Evolutionary conservation across 805 yeast genomes (phyloP).

Genomic region (Candida railenensis): DNA sequence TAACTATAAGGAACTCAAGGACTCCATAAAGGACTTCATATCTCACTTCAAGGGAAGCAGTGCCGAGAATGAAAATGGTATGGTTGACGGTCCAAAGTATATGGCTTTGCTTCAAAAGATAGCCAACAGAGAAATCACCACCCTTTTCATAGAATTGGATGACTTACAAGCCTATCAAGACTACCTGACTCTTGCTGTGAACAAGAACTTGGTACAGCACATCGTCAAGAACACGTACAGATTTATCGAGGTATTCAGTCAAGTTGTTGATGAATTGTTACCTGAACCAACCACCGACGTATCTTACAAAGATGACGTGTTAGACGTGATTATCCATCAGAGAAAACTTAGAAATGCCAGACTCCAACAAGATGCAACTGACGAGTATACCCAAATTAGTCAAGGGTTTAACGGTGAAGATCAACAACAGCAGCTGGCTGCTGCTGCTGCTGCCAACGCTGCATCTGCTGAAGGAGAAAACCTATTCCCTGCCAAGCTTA

Average conservation of each 20-base stretch:
- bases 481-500: slow-evolving; percentile 80
- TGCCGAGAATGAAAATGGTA: slow-evolving; percentile 16
- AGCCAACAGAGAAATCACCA: slow-evolving; percentile 77
- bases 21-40: slow-evolving; percentile 62
- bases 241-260: slow-evolving; percentile 73
- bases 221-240: slow-evolving; percentile 75
- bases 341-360: slow-evolving; percentile 80
- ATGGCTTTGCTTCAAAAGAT: slow-evolving; percentile 69
- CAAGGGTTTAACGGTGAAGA: slow-evolving; percentile 26
- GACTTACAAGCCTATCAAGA: slow-evolving; percentile 75
- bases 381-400: slow-evolving; percentile 51
- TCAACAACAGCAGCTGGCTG: slow-evolving; percentile 3
- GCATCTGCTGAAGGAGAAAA: slow-evolving; percentile 26
- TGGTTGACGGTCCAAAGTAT: slow-evolving; percentile 58
- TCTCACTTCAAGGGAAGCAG: slow-evolving; percentile 55
- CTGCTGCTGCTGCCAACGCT: slow-evolving; percentile 16
- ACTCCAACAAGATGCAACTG: slow-evolving; percentile 62
- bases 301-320: slow-evolving; percentile 79
- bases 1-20: slow-evolving; percentile 67
- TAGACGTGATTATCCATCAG: slow-evolving; percentile 91
- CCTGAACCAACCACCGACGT: slow-evolving; percentile 86
- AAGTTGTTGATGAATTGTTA: slow-evolving; percentile 74
- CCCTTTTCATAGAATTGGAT: slow-evolving; percentile 75
- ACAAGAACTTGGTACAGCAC: slow-evolving; percentile 45
- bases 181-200: slow-evolving; percentile 21